These are phyloP conservation scores for Canavalia ensiformis DNA, from an alignment of 306 rosid species.

Conservation along the genomic window DNA sequence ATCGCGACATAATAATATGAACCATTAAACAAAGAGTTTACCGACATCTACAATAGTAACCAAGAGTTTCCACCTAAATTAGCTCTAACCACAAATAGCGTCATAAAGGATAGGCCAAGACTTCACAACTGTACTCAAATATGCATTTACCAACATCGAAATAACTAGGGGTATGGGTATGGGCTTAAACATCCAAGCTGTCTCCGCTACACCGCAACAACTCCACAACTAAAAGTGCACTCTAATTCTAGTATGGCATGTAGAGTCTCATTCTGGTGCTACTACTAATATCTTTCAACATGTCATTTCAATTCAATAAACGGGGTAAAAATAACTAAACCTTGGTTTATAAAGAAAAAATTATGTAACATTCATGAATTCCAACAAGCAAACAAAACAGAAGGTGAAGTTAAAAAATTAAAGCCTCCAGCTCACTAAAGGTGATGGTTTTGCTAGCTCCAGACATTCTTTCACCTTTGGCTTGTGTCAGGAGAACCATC, in stretches of 20 bases:
- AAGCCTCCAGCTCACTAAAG: constrained; percentile 22
- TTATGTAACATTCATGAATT: neutral
- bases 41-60: neutral
- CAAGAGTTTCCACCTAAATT: neutral
- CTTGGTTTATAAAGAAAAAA: neutral
- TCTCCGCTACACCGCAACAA: too few relatives aligned
- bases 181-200: too few relatives aligned
- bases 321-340: constrained; percentile 52
- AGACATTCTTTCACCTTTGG: constrained; percentile 14
- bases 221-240: neutral
- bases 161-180: neutral
- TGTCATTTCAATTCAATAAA: neutral
- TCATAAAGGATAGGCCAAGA: neutral
- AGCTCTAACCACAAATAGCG: neutral
- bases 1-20: neutral
- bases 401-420: constrained; percentile 17
- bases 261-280: too few relatives aligned
- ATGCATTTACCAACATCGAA: neutral
- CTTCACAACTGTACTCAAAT: neutral
- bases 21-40: neutral
- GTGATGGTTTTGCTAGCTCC: neutral
- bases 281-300: too few relatives aligned
- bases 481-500: constrained; percentile 54
- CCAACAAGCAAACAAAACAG: constrained; percentile 32
- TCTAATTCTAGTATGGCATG: neutral